Evolutionary conservation across 2,329 filamentous ascomycete species (phyloP), one percentile per base, ranked within the genome.

Genomic region (Phyllosticta capitalensis): DNA sequence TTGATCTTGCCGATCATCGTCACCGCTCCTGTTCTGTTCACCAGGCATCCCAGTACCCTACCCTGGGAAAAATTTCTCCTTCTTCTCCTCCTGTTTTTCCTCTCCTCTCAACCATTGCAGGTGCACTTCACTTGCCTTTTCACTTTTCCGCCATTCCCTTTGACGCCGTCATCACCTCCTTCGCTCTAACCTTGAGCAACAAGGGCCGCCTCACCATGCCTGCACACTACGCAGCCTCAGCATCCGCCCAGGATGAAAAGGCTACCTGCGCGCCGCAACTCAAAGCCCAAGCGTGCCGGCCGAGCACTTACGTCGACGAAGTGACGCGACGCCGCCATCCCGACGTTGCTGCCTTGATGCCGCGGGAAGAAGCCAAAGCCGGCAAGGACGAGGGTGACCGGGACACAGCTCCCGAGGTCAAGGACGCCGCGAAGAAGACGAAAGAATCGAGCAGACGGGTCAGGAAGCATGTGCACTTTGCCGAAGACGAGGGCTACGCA

Each of bases 381-480:
- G 28, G 9, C 28, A 30, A 30, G 28, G 30, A 22, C 56, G 51
- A 21, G 30, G 30, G 38, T 51, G 56, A 38, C 50, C 50, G 50
- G 22, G 4, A n/a, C 20, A n/a, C 9, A 12, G 33, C 33, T 38
- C 5, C 33, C 17, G n/a, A 51, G 49, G 49, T 51, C n/a, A 22
- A 52, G 50, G 24, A 54, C 55, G 10, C 19, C 26, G 20, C 5
- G 28, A 45, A 20, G 17, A 33, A 33, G 45, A 5, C 48, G 6
- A 52, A 55, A 24, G 50, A 52, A 26, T 52, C 19, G 17, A n/a
- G 19, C 19, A 52, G 50, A 52, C 50, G 50, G 17, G 53, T 28
- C 20, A 28, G 51, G 58, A 59, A 55, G 58, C 56, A 22, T 52
- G 56, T 59, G 21, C 56, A 59, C 56, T 59, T 59, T 21, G 30